Conservation (phyloP, 306 rosid genomes). For the Cucurbita moschata region DNA sequence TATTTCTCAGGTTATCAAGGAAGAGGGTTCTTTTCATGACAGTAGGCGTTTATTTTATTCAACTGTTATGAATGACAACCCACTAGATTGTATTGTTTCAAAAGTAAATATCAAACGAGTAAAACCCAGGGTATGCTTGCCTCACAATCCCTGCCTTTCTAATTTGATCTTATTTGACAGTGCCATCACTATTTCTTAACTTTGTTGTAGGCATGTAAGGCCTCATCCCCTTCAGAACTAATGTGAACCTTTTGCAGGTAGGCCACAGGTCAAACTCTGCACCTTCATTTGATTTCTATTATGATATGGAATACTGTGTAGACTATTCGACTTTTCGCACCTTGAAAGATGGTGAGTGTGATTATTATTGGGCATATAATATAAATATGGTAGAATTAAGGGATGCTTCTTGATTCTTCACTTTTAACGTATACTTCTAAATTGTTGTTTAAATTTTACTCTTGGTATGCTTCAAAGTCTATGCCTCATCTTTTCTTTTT, state of each 20-base stretch:
- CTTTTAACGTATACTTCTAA: neutral
- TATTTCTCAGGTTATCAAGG: conserved; percentile 52
- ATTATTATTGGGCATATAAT: neutral
- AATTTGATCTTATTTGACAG: conserved; percentile 8
- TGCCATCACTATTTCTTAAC: neutral
- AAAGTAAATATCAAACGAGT: conserved; percentile 46
- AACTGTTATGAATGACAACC: conserved; percentile 74
- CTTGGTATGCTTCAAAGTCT: neutral
- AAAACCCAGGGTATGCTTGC: conserved; percentile 49
- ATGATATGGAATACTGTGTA: conserved; percentile 86
- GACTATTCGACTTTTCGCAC: conserved; percentile 78
- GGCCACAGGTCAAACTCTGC: conserved; percentile 34
- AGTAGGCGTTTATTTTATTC: conserved; percentile 83
- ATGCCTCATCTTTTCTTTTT: too few species aligned
- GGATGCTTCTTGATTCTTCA: neutral
- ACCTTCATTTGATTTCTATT: conserved; percentile 46
- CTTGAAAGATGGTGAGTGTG: conserved; percentile 31
- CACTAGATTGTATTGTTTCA: conserved; percentile 56
- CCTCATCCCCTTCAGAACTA: neutral
- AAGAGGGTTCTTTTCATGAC: conserved; percentile 66
- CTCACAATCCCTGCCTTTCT: neutral
- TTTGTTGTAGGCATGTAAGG: conserved; percentile 1
- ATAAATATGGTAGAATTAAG: neutral
- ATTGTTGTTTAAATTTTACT: neutral
- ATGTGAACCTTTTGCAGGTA: conserved; percentile 32